Percentiles rank a stretch among this genome's conserved stretches.
phyloP scores from a whole-genome alignment of 2,329 filamentous ascomycete genomes.

The Colletotrichum sp. region DNA sequence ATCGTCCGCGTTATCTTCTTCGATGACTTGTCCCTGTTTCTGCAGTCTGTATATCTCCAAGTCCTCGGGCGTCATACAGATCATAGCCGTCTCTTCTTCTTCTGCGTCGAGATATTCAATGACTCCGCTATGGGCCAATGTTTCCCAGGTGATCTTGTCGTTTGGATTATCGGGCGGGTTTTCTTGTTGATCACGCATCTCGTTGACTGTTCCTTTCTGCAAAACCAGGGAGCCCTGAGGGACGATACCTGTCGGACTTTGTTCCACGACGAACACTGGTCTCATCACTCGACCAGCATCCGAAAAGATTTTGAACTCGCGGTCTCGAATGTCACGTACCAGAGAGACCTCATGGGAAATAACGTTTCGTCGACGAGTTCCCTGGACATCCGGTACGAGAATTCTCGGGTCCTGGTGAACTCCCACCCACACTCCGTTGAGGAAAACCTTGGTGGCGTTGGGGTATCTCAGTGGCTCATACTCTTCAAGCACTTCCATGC shows the following conservation, averaged over 20 bases:
- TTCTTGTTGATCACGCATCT: slow-evolving; percentile 76
- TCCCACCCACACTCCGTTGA: slow-evolving; percentile 98
- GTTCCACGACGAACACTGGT: slow-evolving; percentile 92
- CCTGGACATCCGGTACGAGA: slow-evolving; percentile 79
- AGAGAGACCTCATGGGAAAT: slow-evolving; percentile 93
- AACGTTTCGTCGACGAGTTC: slow-evolving; percentile 79
- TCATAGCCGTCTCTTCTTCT: slow-evolving; percentile 98
- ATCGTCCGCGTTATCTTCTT: slow-evolving; percentile 68
- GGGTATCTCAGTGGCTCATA: slow-evolving; percentile 87
- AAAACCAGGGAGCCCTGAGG: slow-evolving; percentile 80
- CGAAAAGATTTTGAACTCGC: slow-evolving; percentile 98
- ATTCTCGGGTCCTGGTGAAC: slow-evolving; percentile 89
- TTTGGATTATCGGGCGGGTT: slow-evolving; percentile 65
- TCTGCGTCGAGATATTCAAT: slow-evolving; percentile 98
- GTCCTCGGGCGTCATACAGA: slow-evolving; percentile 98
- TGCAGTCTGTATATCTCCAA: slow-evolving; percentile 78
- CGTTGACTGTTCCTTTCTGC: slow-evolving; percentile 80
- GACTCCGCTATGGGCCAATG: slow-evolving; percentile 81
- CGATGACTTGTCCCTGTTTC: slow-evolving; percentile 68
- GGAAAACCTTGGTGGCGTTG: slow-evolving; percentile 95
- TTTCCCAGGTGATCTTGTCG: slow-evolving; percentile 84
- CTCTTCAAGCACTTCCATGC: slow-evolving; percentile 96
- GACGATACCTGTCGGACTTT: slow-evolving; percentile 66
- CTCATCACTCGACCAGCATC: slow-evolving; percentile 95
- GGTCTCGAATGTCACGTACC: slow-evolving; percentile 93